Conservation (phyloP, 1,284 basidiomycete genomes). For the Caloboletus inedulis region DNA sequence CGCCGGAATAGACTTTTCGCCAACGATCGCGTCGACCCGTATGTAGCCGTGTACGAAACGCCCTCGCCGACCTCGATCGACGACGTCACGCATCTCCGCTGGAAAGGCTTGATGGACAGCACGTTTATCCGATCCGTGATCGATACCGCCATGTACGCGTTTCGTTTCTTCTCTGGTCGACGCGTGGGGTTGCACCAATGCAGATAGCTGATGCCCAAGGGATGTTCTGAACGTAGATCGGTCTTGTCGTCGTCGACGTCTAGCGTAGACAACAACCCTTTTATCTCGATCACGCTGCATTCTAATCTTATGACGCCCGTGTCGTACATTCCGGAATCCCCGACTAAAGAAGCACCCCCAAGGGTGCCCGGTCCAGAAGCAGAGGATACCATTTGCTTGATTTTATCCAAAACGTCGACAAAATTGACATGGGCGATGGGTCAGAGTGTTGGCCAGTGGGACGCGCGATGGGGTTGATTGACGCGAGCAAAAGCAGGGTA, state of each 20-base stretch:
- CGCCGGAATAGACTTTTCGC: slow-evolving; percentile 33
- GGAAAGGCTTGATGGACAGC: slow-evolving; percentile 55
- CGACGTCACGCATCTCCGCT: slow-evolving; percentile 49
- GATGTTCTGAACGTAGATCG: slow-evolving; percentile 14
- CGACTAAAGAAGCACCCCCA: slow-evolving; percentile 26
- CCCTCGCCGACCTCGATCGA: slow-evolving; percentile 40
- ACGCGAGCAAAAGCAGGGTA: neutral
- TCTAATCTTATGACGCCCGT: slow-evolving; percentile 43
- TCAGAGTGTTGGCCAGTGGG: slow-evolving; percentile 48
- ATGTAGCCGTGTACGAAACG: slow-evolving; percentile 42
- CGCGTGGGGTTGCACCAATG: neutral
- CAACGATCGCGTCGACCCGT: slow-evolving; percentile 44
- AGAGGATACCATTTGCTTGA: slow-evolving; percentile 50
- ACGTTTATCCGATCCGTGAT: slow-evolving; percentile 50
- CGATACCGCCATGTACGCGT: slow-evolving; percentile 38
- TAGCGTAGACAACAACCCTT: slow-evolving; percentile 5
- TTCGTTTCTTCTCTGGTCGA: neutral
- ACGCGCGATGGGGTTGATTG: slow-evolving; percentile 48
- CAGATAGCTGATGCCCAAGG: neutral
- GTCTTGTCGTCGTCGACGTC: slow-evolving; percentile 7
- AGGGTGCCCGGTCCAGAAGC: slow-evolving; percentile 44
- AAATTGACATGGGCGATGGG: slow-evolving; percentile 39
- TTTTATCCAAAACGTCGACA: slow-evolving; percentile 27
- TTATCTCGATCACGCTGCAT: slow-evolving; percentile 21
- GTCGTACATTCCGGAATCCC: slow-evolving; percentile 40